phyloP scores from a whole-genome alignment of 768 basidiomycete species.

The Hysterangium stoloniferum region DNA sequence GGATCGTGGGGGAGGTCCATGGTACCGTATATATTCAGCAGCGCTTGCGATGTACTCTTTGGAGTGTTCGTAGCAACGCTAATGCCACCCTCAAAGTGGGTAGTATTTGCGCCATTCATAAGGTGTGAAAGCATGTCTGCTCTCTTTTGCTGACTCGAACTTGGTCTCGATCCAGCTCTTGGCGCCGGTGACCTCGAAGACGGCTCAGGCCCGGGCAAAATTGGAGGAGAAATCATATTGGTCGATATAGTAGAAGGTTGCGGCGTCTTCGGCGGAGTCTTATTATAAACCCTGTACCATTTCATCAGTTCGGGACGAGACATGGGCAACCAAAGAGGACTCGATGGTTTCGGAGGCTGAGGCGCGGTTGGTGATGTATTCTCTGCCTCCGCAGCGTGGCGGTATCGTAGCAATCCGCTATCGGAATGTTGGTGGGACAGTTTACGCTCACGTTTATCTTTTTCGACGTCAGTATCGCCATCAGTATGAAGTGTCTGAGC shows the following conservation, averaged over 20 bases:
- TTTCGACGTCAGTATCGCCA: not conserved
- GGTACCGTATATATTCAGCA: not conserved
- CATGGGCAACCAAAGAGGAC: conserved; percentile 8
- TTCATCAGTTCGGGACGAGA: conserved; percentile 9
- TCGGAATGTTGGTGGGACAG: conserved; percentile 66
- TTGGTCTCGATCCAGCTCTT: not conserved
- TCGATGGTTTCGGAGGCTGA: not conserved
- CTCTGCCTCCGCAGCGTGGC: conserved; percentile 13
- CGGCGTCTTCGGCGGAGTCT: conserved; percentile 20
- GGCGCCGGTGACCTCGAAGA: not conserved
- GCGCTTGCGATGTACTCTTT: conserved; percentile 1
- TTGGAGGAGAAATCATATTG: conserved; percentile 14
- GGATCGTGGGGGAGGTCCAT: conserved; percentile 7
- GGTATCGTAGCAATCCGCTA: conserved; percentile 49
- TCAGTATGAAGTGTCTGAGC: not conserved
- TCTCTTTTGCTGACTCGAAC: conserved; percentile 1
- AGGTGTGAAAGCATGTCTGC: not conserved
- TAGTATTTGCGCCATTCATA: conserved; percentile 4
- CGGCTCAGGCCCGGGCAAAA: not conserved
- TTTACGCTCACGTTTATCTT: conserved; percentile 41
- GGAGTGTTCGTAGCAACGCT: conserved; percentile 5
- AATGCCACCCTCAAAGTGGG: conserved; percentile 3
- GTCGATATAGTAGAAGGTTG: conserved; percentile 30
- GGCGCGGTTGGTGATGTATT: not conserved
- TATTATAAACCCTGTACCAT: conserved; percentile 15